A percentile compares a stretch with the other conserved stretches of the same genome.
These are phyloP conservation scores for Metschnikowia corniflorae DNA, from an alignment of 805 yeast genomes.

Conservation along the genomic window DNA sequence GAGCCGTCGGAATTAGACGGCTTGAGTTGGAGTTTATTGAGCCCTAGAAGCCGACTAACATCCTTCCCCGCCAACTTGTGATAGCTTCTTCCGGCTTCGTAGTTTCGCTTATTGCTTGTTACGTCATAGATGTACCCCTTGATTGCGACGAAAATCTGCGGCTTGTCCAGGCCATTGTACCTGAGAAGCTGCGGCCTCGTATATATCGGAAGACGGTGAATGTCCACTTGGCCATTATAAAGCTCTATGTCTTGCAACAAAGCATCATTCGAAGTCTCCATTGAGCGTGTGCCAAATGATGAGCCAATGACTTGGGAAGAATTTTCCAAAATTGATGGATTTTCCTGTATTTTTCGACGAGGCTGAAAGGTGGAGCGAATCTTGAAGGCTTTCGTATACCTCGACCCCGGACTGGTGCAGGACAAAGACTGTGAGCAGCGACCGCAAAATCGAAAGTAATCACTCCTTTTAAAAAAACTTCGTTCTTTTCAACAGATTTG, in stretches of 20 bases:
- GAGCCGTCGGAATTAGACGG: conserved; percentile 24
- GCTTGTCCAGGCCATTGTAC: conserved; percentile 30
- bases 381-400: too few relatives aligned
- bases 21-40: conserved; percentile 41
- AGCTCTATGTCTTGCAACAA: conserved; percentile 22
- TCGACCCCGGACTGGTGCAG: too few relatives aligned
- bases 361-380: too few relatives aligned
- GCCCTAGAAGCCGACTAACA: conserved; percentile 72
- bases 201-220: conserved; percentile 28
- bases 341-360: too few relatives aligned
- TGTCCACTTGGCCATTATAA: conserved; percentile 30
- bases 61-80: conserved; percentile 73
- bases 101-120: conserved; percentile 56
- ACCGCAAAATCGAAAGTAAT: too few relatives aligned
- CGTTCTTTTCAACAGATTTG: too few relatives aligned
- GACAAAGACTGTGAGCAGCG: too few relatives aligned
- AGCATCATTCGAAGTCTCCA: conserved; percentile 8
- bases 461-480: too few relatives aligned
- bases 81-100: conserved; percentile 77
- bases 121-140: conserved; percentile 81
- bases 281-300: too few relatives aligned
- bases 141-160: conserved; percentile 64
- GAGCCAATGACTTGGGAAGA: too few relatives aligned
- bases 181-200: conserved; percentile 31
- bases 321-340: too few relatives aligned